These are phyloP conservation scores for Abrus precatorius DNA, from an alignment of 306 rosid species.

Conservation along the genomic window DNA sequence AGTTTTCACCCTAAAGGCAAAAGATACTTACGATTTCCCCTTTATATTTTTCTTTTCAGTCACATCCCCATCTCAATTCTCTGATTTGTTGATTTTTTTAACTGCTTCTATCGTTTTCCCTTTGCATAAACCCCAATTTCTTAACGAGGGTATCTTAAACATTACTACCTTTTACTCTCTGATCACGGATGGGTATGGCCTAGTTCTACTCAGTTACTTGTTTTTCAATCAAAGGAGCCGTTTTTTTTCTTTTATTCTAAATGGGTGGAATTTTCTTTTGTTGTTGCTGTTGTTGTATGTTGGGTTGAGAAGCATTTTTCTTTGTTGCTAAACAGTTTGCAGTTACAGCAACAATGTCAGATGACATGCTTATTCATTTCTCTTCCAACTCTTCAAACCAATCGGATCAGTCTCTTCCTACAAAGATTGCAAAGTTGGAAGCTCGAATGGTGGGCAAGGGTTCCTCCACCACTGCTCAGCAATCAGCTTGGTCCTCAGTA, in stretches of 20 bases:
- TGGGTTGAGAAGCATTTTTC: slow-evolving; percentile 39
- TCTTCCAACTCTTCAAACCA: slow-evolving; percentile 98
- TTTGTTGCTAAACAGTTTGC: slow-evolving; percentile 48
- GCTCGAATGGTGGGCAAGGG: slow-evolving; percentile 96
- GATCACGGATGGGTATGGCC: slow-evolving; percentile 53
- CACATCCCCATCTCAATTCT: slow-evolving; percentile 42
- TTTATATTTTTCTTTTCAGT: background rate
- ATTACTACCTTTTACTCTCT: slow-evolving; percentile 32
- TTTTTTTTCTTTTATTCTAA: background rate
- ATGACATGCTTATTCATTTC: slow-evolving; percentile 92
- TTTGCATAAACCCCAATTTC: slow-evolving; percentile 43
- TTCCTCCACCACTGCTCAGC: slow-evolving; percentile 68
- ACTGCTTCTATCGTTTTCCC: slow-evolving; percentile 33
- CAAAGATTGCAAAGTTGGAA: slow-evolving; percentile 96
- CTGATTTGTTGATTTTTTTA: slow-evolving; percentile 19
- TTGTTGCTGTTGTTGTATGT: slow-evolving; percentile 34
- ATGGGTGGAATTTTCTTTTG: slow-evolving; percentile 38
- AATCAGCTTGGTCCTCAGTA: slow-evolving; percentile 70
- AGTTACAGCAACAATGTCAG: slow-evolving; percentile 78
- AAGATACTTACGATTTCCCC: background rate
- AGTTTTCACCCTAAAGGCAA: slow-evolving; percentile 20
- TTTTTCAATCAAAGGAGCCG: background rate
- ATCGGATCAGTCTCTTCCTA: slow-evolving; percentile 96
- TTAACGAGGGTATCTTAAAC: slow-evolving; percentile 37
- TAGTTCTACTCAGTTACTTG: slow-evolving; percentile 34